Evolutionary conservation across 2,329 filamentous ascomycete species (phyloP), one percentile per base, ranked within the genome.

Genomic region (Ceratocystis harringtonii): DNA sequence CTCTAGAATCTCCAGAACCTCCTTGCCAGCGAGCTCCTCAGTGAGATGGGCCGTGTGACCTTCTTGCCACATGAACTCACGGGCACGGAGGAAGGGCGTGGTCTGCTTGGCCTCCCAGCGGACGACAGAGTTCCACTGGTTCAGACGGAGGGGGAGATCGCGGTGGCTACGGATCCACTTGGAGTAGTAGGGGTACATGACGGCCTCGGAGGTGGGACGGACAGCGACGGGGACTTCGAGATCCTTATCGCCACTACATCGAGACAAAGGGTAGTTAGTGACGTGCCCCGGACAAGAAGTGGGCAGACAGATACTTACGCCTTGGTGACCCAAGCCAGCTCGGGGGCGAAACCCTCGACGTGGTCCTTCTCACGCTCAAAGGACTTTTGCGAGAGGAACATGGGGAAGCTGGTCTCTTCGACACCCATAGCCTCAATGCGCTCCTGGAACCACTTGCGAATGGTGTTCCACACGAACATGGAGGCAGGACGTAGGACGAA

Each of bases 11-110:
- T 96, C 83, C 67, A 94, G 78, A 8, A 97, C 94, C 74, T 99
- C 95, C 72, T 88, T 81, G 61, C 84, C 87, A 57, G 94, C 92
- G 69, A 84, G 81, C 70, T 88, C 81, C 75, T 95, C 85, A 0
- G 89, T 95, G 72, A 97, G 76, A 76, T 96, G 92, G 55, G 94
- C 94, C 41, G 82, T 84, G 78, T 96, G 94, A 28, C 92, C 92
- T 78, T 99, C 94, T 76, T 99, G 94, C 94, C 94, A 99, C 70
- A 97, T 78, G 76, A 99, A 99, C 76, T 99, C 94, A 75, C 95
- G 82, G 58, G 92, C 92, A 71, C 92, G 83, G 66, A 99, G 82
- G 79, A 97, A 97, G 48, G 84, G 84, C n/a, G 84, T 86, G 28
- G 83, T 86, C 75, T 95, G 90, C 80, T 97, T 97, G 74, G 95